Evolutionary conservation across 148 eudicot genomes (phyloP), one percentile per base, ranked within the genome.

Genomic region (Dysphania ambrosioides): DNA sequence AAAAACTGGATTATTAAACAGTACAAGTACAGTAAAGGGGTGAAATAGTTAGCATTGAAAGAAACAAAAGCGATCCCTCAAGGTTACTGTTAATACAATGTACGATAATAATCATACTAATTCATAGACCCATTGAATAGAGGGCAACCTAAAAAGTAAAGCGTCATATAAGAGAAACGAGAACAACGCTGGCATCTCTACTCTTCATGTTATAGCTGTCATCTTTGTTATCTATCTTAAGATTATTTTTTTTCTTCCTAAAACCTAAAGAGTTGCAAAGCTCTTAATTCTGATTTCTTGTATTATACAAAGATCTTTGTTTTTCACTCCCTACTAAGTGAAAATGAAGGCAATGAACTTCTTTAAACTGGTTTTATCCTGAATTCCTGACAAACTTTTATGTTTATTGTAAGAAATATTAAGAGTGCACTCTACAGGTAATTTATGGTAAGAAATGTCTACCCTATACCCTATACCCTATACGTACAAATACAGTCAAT

Each of bases 171-270:
- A 21, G 66, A n/a, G 77, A 67, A 57, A 44, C 59, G 47, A 79
- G 69, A 58, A 74, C 78, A 79, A 74, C 73, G 78, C 74, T 74
- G 78, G 69, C 82, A 79, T 68, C 30, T 74, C 65, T 69, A 44
- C 31, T 38, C 15, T 65, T 9, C 58, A 71, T 13, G 12, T n/a
- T 18, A 79, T 70, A 68, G 78, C 82, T 74, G 75, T 71, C 78
- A 24, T 62, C 64, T 61, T 19, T 35, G 23, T 53, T 63, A n/a
- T 51, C 66, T 74, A 63, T 67, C 78, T 74, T n/a, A n/a, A n/a
- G n/a, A n/a, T n/a, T n/a, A n/a, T n/a, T n/a, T n/a, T n/a, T n/a
- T n/a, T n/a, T n/a, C n/a, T n/a, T n/a, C n/a, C n/a, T n/a, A n/a
- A n/a, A n/a, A n/a, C n/a, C n/a, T n/a, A n/a, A n/a, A n/a, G n/a